phyloP scores from a whole-genome alignment of 345 rosid species.

The Camelina sativa region DNA sequence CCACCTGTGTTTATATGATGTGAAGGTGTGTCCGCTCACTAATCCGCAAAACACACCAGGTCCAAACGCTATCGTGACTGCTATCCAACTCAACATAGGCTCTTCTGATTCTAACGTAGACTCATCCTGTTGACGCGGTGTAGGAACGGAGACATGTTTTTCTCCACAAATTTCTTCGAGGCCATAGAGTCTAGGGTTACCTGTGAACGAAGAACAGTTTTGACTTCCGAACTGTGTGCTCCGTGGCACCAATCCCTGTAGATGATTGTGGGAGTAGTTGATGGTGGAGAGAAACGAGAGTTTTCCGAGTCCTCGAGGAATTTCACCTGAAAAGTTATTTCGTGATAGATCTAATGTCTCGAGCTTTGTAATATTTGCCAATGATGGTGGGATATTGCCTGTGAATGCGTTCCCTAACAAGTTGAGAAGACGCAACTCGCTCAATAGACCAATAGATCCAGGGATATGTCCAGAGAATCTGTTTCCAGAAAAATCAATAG shows the following conservation, averaged over 20 bases:
- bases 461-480: background rate
- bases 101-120: background rate
- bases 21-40: background rate
- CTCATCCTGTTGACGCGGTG: background rate
- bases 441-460: background rate
- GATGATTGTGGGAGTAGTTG: conserved; percentile 21
- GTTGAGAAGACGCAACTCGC: conserved; percentile 10
- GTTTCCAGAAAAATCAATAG: conserved; percentile 30
- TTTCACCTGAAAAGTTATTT: conserved; percentile 12
- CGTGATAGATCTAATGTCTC: conserved; percentile 10
- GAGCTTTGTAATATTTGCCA: background rate
- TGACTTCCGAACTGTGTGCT: conserved; percentile 18
- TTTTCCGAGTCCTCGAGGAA: conserved; percentile 9
- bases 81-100: background rate
- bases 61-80: background rate
- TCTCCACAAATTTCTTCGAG: background rate
- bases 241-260: conserved; percentile 1
- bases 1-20: conserved; percentile 1
- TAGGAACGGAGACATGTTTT: background rate
- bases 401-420: conserved; percentile 20
- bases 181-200: conserved; percentile 4
- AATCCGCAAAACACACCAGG: conserved; percentile 6
- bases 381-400: conserved; percentile 2
- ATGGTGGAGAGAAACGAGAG: conserved; percentile 13
- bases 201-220: conserved; percentile 9